A percentile compares a stretch with the other conserved stretches of the same genome.
Evolutionary conservation across 768 basidiomycete genomes (phyloP).

Genomic region (Auricularia cornea): DNA sequence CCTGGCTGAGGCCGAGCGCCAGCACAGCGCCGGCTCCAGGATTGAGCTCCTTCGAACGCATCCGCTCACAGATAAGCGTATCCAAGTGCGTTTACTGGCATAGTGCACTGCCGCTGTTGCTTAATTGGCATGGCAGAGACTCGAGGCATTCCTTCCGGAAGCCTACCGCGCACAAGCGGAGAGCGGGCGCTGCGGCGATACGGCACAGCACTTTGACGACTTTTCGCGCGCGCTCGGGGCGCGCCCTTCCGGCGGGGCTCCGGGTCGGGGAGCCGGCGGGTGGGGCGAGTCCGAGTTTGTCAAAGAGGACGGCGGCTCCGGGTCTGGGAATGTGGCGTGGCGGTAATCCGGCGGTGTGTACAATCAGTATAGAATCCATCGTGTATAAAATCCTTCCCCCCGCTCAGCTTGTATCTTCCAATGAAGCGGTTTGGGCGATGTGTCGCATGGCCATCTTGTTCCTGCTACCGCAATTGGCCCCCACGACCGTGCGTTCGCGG

Average conservation of each 20-base stretch:
- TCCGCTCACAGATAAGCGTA: conserved; percentile 62
- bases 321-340: too few relatives aligned
- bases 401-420: too few relatives aligned
- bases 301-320: background rate
- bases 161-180: conserved; percentile 46
- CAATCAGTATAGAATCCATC: too few relatives aligned
- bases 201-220: background rate
- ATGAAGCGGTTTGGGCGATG: too few relatives aligned
- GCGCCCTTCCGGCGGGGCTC: background rate
- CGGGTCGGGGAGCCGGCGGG: background rate
- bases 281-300: background rate
- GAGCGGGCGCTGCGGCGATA: conserved; percentile 16
- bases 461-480: too few relatives aligned
- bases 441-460: too few relatives aligned
- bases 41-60: conserved; percentile 74
- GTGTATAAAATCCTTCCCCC: too few relatives aligned
- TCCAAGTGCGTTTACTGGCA: conserved; percentile 42
- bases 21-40: conserved; percentile 15
- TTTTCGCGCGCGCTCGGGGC: background rate
- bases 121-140: conserved; percentile 25
- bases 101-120: background rate
- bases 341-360: too few relatives aligned
- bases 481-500: too few relatives aligned
- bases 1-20: conserved; percentile 49
- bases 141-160: conserved; percentile 49